A percentile compares a stretch with the other conserved stretches of the same genome.
These are phyloP conservation scores for Tremella fuciformis DNA, from an alignment of 768 basidiomycete species.

Conservation along the genomic window DNA sequence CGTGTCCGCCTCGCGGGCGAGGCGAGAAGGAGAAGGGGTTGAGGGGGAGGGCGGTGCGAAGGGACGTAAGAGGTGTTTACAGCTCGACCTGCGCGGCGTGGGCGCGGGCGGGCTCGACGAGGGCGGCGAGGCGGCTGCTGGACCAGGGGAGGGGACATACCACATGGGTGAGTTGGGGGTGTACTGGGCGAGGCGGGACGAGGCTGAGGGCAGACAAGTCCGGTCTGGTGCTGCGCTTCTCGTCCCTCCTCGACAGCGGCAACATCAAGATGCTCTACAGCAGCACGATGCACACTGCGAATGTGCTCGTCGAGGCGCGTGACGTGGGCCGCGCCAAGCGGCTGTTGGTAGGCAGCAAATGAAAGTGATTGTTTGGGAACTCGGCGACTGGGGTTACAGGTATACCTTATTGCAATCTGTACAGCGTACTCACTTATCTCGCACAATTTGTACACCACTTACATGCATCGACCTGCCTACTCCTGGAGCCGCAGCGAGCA, in stretches of 20 bases:
- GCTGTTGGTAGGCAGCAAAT: constrained; percentile 17
- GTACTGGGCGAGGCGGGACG: background rate
- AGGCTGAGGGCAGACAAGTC: constrained; percentile 31
- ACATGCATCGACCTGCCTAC: too few species aligned
- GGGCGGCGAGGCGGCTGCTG: too few species aligned
- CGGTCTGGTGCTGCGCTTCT: constrained; percentile 39
- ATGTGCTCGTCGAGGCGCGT: constrained; percentile 42
- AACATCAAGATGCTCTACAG: constrained; percentile 45
- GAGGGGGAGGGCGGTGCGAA: constrained; percentile 2
- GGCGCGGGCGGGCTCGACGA: constrained; percentile 7
- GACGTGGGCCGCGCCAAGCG: constrained; percentile 36
- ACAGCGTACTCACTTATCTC: too few species aligned
- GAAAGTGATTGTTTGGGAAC: background rate
- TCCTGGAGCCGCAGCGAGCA: too few species aligned
- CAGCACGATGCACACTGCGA: constrained; percentile 44
- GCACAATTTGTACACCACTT: too few species aligned
- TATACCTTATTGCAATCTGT: too few species aligned
- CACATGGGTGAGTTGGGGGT: constrained; percentile 11
- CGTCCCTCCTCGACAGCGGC: constrained; percentile 23
- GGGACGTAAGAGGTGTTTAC: constrained; percentile 40
- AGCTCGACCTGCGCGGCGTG: constrained; percentile 37
- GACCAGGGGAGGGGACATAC: constrained; percentile 10
- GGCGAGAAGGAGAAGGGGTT: background rate
- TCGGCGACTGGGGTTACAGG: too few species aligned
- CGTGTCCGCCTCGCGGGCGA: background rate